Evolutionary conservation across 1,139 yeast species (phyloP), one percentile per base, ranked within the genome.

Genomic region (Pichiaceae sp.): DNA sequence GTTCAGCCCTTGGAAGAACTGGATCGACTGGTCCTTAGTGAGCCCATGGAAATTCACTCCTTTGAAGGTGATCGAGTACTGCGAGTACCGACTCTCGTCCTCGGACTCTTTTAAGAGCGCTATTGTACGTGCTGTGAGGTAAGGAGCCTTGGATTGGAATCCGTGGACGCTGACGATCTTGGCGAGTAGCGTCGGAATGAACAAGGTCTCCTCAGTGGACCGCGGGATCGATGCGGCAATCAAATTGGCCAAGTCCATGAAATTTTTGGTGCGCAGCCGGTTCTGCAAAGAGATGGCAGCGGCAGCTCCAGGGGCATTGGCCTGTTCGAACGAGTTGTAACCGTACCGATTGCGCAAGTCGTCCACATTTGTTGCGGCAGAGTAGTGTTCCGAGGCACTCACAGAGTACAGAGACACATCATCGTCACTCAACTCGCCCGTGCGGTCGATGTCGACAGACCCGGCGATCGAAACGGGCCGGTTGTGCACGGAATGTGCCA

Each of bases 271-370:
- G 41, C 70, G 70, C 70, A 72, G 67, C 47, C 64, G 72, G 32
- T 73, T 57, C 37, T 57, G 79, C 42, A 74, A 64, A 7, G 84
- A 78, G 32, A 84, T 74, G 3, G 86, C 86, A 3, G 89, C 89
- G 2, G 83, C 81, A 2, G 86, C 76, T 4, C 86, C 89, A 0
- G 91, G 89, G 0, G 89, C 89, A 36, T 82, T 85, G 29, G 64
- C 65, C 36, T 72, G 75, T 47, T 76, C 80, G 42, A 75, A 70
- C 2, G 68, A 61, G 33, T 53, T 43, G 37, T 44, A 43, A 14
- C 51, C 47, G 31, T 46, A 43, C 26, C 46, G 34, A 14, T 40
- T 42, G 24, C 52, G 36, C n/a, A 50, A 40, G 33, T 49, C 51
- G 12, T 48, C 52, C 3, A 38, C 50, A 20, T 40, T 45, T 29